These are phyloP conservation scores for Saccharum spontaneum DNA, from an alignment of 176 grass and related monocot species.

Conservation along the genomic window DNA sequence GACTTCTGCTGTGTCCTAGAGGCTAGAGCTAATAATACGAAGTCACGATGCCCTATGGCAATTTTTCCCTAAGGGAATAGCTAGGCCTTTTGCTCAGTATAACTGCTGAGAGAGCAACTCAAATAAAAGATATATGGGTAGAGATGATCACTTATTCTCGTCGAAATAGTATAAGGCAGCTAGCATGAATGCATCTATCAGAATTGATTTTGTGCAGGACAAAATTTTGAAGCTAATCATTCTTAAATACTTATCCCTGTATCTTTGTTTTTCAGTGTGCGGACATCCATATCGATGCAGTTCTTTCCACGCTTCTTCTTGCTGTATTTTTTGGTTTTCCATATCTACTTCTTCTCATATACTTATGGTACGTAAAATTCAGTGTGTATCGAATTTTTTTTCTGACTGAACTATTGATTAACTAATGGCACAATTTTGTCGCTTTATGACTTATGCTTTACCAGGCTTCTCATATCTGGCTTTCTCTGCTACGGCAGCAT, in stretches of 20 bases:
- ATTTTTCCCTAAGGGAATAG: background rate
- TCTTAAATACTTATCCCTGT: slow-evolving; percentile 9
- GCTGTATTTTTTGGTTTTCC: slow-evolving; percentile 98
- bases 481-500: slow-evolving; percentile 90
- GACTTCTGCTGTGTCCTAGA: background rate
- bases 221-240: slow-evolving; percentile 24
- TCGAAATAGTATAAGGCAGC: background rate
- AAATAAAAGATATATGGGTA: background rate
- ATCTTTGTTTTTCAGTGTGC: slow-evolving; percentile 65
- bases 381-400: background rate
- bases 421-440: slow-evolving; percentile 16
- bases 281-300: slow-evolving; percentile 99
- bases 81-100: slow-evolving; percentile 17
- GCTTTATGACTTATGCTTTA: slow-evolving; percentile 13
- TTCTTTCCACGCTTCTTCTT: slow-evolving; percentile 99
- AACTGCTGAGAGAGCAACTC: background rate
- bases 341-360: slow-evolving; percentile 99
- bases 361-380: slow-evolving; percentile 71
- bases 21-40: background rate
- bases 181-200: slow-evolving; percentile 11
- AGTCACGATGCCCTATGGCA: background rate
- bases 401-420: background rate
- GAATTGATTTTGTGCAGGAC: background rate
- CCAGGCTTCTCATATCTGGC: slow-evolving; percentile 96
- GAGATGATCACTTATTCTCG: background rate